Evolutionary conservation across 1,284 basidiomycete species (phyloP).

Genomic region (Pyrrhoderma noxium): DNA sequence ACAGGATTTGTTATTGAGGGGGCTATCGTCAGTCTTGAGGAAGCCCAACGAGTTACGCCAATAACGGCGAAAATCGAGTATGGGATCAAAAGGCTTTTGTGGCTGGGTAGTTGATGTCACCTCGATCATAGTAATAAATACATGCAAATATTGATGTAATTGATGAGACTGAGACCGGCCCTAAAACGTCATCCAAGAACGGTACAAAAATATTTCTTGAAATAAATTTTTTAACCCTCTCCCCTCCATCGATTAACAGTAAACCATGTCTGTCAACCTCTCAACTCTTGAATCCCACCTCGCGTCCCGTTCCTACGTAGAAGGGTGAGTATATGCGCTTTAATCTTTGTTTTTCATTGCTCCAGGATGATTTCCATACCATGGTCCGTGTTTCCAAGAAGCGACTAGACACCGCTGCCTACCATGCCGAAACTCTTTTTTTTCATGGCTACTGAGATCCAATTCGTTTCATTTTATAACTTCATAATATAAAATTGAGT

Average conservation of each 20-base stretch:
- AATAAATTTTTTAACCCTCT: conserved; percentile 17
- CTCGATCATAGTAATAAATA: no score
- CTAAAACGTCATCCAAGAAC: not conserved
- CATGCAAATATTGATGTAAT: no score
- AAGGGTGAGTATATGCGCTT: conserved; percentile 64
- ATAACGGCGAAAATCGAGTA: conserved; percentile 88
- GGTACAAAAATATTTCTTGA: conserved; percentile 21
- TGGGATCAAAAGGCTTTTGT: conserved; percentile 79
- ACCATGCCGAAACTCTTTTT: conserved; percentile 62
- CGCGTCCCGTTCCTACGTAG: conserved; percentile 78
- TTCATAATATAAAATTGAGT: conserved; percentile 10
- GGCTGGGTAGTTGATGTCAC: conserved; percentile 63
- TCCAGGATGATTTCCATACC: conserved; percentile 73
- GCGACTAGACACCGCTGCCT: conserved; percentile 94
- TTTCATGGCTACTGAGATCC: conserved; percentile 80
- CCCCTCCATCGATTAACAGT: conserved; percentile 21
- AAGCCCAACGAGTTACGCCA: conserved; percentile 76
- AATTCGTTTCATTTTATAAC: conserved; percentile 16
- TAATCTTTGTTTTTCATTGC: conserved; percentile 22
- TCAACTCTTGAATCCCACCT: conserved; percentile 81
- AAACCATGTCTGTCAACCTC: conserved; percentile 66
- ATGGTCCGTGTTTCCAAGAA: conserved; percentile 99
- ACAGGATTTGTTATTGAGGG: conserved; percentile 27
- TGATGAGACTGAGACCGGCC: no score
- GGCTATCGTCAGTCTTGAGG: conserved; percentile 75